Base-by-base conservation (phyloP, 441 rosid species). In the Arabidopsis hybrid region DNA sequence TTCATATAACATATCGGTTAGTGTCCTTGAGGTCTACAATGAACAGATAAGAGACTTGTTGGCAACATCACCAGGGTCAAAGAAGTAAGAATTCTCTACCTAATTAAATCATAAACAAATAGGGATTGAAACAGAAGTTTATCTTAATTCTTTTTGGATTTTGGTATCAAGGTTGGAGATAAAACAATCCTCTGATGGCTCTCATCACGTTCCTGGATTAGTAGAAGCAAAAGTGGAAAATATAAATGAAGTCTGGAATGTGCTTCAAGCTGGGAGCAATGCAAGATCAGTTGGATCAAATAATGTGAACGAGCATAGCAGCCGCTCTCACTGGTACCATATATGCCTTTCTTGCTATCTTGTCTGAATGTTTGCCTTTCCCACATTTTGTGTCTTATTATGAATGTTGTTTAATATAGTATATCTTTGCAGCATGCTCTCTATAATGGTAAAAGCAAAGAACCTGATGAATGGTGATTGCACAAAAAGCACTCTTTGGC, bases 401-500 rank as follows among this genome's bases (percentile, higher is more conserved):
- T 47, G 67, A 13, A 6, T 13, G 42, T 53, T 65, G 21, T 43
- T 51, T 63, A 13, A 50, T 38, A 57, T 6, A 21, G 36, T 34
- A 63, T 11, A 0, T 61, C 80, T 67, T 71, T 79, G 71, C 85
- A 93, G 97, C 81, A 86, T 93, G 93, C 96, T 89, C 36, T 83
- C 90, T 60, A 86, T 93, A 76, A 87, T 82, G 91, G 98, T 93
- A 26, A 85, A 69, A 85, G 86, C 91, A n/a, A 85, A 86, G 84
- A 93, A 89, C 75, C 63, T 93, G 82, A 78, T 89, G 81, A 89
- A 75, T 78, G 93, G 95, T 14, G 94, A 89, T 35, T 84, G 96
- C 79, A 89, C 95, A 70, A 89, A 85, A 79, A 93, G 98, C 89
- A 91, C 87, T 75, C 96, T 93, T 52, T 91, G 97, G 97, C 96